Conservation (phyloP, 257 asterid genomes). For the Solanum bulbocastanum region DNA sequence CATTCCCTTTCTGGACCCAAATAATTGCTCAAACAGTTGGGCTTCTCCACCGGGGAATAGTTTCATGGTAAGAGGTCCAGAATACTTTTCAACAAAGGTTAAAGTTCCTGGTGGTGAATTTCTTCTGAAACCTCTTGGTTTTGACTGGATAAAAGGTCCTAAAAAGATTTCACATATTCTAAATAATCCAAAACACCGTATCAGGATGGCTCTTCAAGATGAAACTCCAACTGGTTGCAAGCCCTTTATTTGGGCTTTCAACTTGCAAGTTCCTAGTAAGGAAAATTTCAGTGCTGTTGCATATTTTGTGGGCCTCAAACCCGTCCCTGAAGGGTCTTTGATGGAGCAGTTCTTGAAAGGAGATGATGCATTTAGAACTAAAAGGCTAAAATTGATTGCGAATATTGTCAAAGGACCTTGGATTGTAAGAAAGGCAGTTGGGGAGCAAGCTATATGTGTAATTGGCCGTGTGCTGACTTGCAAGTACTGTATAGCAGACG, state of each 20-base stretch:
- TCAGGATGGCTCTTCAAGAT: constrained; percentile 42
- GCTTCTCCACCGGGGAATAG: constrained; percentile 64
- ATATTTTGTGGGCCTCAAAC: constrained; percentile 38
- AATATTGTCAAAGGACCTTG: constrained; percentile 76
- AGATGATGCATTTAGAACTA: constrained; percentile 39
- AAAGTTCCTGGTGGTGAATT: constrained; percentile 65
- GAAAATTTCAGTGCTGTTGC: constrained; percentile 70
- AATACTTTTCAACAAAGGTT: constrained; percentile 43
- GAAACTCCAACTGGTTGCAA: constrained; percentile 27
- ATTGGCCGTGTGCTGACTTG: constrained; percentile 58
- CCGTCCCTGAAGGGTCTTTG: constrained; percentile 40
- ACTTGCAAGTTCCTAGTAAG: constrained; percentile 71
- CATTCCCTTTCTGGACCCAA: constrained; percentile 54
- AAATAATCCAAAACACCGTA: constrained; percentile 46
- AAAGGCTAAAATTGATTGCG: constrained; percentile 62
- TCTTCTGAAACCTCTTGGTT: constrained; percentile 72
- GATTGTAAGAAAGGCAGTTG: constrained; percentile 74
- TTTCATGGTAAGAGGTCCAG: constrained; percentile 74
- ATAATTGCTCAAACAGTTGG: constrained; percentile 60
- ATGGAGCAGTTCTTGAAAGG: constrained; percentile 52
- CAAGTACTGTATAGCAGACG: constrained; percentile 41
- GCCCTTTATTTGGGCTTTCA: constrained; percentile 83
- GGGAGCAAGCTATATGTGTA: constrained; percentile 76
- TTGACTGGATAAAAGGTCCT: constrained; percentile 86
- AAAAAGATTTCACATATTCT: constrained; percentile 52